Base-by-base conservation (phyloP, 1,139 yeast genomes). In the Debaryomyces psychrophilus region DNA sequence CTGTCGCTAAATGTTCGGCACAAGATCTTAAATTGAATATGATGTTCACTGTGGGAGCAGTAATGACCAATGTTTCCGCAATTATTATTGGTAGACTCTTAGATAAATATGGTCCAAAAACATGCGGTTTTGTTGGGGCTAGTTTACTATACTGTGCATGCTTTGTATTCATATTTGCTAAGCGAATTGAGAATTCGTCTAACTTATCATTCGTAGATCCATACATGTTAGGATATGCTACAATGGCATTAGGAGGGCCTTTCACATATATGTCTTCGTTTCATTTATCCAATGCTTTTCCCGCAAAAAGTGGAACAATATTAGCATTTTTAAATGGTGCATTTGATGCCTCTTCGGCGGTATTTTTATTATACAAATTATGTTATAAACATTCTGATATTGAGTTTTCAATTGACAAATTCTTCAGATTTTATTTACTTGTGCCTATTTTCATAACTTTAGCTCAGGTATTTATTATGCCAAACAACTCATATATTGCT, bases 1-100 rank as follows among this genome's bases (percentile, higher is more conserved):
- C 52, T 1, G 53, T 55, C 14, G 67, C 75, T 37, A 64, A 64
- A 50, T 74, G 79, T 53, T 63, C 71, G 9, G 61, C 57, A 8
- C 79, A 74, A 54, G 79, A 74, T 52, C 65, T 74, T 57, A 71
- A 68, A 52, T 64, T 74, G 53, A 74, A 74, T 56, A 62, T 72
- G 69, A 71, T 74, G 68, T 74, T 74, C 56, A 73, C 79, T 0
- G 69, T 72, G 7, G 79, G 68, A 12, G 79, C 79, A 9, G 73
- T 69, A 44, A 55, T 73, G 26, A 74, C 79, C 43, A 74, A 74
- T 53, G 73, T 71, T 22, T 65, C 76, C 9, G 78, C 79, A 1
- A 64, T 74, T 43, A 54, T 62, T 9, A 73, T 74, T 47, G 79
- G 79, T 2, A 57, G 68, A 40, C 59, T 70, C 8, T 66, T 74